A percentile compares a stretch with the other conserved stretches of the same genome.
Conservation (phyloP, 1,284 basidiomycete species). For the Mycena citricolor region DNA sequence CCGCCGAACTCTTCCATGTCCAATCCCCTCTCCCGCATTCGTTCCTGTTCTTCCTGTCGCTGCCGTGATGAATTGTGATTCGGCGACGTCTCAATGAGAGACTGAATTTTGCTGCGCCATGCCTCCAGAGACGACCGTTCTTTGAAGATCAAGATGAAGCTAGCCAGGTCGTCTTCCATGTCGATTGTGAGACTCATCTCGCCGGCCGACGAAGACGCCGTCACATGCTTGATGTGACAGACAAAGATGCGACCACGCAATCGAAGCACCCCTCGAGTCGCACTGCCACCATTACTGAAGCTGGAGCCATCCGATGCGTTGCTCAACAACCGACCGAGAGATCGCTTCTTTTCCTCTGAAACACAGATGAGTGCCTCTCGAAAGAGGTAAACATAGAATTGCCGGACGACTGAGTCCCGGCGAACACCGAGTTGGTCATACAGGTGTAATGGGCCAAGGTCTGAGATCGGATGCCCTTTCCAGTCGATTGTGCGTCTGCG, state of each 20-base stretch:
- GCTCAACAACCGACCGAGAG: conserved; percentile 69
- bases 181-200: conserved; percentile 91
- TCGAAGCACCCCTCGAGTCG: conserved; percentile 77
- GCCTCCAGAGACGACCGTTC: conserved; percentile 85
- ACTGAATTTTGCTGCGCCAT: conserved; percentile 81
- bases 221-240: conserved; percentile 86
- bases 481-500: conserved; percentile 88
- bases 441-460: conserved; percentile 86
- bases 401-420: conserved; percentile 82
- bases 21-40: conserved; percentile 39
- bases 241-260: conserved; percentile 95
- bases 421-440: conserved; percentile 89
- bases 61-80: conserved; percentile 29
- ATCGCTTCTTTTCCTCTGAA: conserved; percentile 87
- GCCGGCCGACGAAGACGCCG: conserved; percentile 71
- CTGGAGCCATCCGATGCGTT: conserved; percentile 49
- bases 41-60: conserved; percentile 32
- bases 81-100: conserved; percentile 69
- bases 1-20: conserved; percentile 77
- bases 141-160: conserved; percentile 93
- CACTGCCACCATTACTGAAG: conserved; percentile 40
- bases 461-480: conserved; percentile 87
- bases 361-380: conserved; percentile 96
- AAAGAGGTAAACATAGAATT: conserved; percentile 96
- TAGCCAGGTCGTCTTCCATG: conserved; percentile 94